Evolutionary conservation across 169 alveolate genomes (phyloP).

Genomic region (Plasmodium ovale): DNA sequence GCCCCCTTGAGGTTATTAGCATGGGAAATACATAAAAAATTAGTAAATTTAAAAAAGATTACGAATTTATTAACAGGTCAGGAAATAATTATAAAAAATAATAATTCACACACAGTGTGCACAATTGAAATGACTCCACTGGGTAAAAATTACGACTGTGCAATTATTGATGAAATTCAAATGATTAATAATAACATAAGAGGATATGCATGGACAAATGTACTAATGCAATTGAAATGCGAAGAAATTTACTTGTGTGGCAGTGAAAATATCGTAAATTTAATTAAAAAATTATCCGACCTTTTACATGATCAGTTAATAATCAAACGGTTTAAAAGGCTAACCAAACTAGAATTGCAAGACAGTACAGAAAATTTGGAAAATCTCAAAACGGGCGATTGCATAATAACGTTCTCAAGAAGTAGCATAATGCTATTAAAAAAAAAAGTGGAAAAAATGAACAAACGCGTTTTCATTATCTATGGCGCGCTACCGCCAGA

Average conservation of each 20-base stretch:
- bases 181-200: conserved; percentile 90
- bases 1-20: conserved; percentile 95
- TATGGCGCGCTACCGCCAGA: conserved; percentile 94
- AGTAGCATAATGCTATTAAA: conserved; percentile 80
- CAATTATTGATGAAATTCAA: conserved; percentile 94
- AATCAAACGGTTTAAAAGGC: conserved; percentile 76
- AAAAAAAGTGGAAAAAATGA: conserved; percentile 73
- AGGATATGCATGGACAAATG: conserved; percentile 94
- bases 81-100: conserved; percentile 77
- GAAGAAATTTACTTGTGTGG: conserved; percentile 73
- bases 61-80: conserved; percentile 93
- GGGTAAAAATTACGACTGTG: conserved; percentile 87
- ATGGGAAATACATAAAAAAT: conserved; percentile 90
- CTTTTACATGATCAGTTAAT: conserved; percentile 59
- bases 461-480: conserved; percentile 84
- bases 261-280: conserved; percentile 33
- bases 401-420: conserved; percentile 91
- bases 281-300: conserved; percentile 30
- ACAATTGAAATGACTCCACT: conserved; percentile 92
- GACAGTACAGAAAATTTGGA: conserved; percentile 77
- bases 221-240: conserved; percentile 89
- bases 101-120: conserved; percentile 88
- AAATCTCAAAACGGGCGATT: conserved; percentile 92
- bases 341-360: conserved; percentile 75
- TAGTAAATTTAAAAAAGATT: conserved; percentile 80